phyloP scores from a whole-genome alignment of 164 flowering plant species.

The grape (Vitis vinifera) region ASM3070453v1 NC_081817.1:7432001-7432500 shows the following conservation, averaged over 20 bases:
- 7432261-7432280: slow-evolving; percentile 40
- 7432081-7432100: too few relatives aligned
- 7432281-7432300: slow-evolving; percentile 53
- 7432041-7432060: slow-evolving; percentile 63
- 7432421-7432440: slow-evolving; percentile 5
- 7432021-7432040: slow-evolving; percentile 45
- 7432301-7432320: slow-evolving; percentile 41
- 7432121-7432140: too few relatives aligned
- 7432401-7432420: not conserved
- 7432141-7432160: too few relatives aligned
- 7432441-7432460: not conserved
- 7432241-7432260: slow-evolving; percentile 37
- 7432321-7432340: too few relatives aligned
- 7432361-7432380: slow-evolving; percentile 3
- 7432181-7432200: too few relatives aligned
- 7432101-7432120: too few relatives aligned
- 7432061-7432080: slow-evolving; percentile 51
- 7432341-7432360: not conserved
- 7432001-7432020: slow-evolving; percentile 58
- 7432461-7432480: not conserved
- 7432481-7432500: too few relatives aligned
- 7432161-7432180: too few relatives aligned
- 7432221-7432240: slow-evolving; percentile 50
- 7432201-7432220: slow-evolving; percentile 12
- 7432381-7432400: slow-evolving; percentile 2